phyloP scores from a whole-genome alignment of 305 asterid genomes.

The Fraxinus greggii region DNA sequence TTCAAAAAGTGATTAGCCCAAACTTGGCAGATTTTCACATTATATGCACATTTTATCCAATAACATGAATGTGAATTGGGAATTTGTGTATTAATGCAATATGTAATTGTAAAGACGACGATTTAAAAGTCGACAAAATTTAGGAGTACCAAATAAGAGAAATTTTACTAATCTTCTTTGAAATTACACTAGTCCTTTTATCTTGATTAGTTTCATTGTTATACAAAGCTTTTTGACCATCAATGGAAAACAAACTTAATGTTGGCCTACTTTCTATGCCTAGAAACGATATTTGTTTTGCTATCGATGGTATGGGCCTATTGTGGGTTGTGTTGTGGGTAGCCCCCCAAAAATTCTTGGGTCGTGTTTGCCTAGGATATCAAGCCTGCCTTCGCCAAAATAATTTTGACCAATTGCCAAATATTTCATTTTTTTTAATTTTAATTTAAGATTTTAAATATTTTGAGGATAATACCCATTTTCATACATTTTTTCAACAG shows the following conservation, averaged over 20 bases:
- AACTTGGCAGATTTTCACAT: not conserved
- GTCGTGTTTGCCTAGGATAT: not conserved
- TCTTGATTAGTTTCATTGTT: not conserved
- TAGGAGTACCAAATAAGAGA: not conserved
- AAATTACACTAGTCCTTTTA: not conserved
- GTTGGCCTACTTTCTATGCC: not conserved
- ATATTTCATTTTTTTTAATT: not conserved
- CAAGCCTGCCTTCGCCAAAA: not conserved
- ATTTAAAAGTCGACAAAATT: not conserved
- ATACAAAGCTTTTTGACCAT: not conserved
- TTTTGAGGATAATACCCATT: not conserved
- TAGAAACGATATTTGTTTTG: not conserved
- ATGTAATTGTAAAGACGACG: not conserved
- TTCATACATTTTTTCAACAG: not conserved
- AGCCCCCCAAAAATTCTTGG: not conserved
- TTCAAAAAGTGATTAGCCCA: not conserved
- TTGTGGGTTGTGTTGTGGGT: not conserved
- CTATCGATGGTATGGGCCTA: not conserved
- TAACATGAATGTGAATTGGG: not conserved
- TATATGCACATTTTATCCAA: no score
- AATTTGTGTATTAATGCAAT: not conserved
- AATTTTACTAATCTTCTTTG: not conserved
- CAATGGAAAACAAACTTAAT: not conserved
- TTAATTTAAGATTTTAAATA: not conserved
- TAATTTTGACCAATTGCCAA: not conserved